Percentiles rank a stretch among this genome's conserved stretches.
Conservation (phyloP, 495 filamentous ascomycete genomes). For the Schizothecium vesticola region DNA sequence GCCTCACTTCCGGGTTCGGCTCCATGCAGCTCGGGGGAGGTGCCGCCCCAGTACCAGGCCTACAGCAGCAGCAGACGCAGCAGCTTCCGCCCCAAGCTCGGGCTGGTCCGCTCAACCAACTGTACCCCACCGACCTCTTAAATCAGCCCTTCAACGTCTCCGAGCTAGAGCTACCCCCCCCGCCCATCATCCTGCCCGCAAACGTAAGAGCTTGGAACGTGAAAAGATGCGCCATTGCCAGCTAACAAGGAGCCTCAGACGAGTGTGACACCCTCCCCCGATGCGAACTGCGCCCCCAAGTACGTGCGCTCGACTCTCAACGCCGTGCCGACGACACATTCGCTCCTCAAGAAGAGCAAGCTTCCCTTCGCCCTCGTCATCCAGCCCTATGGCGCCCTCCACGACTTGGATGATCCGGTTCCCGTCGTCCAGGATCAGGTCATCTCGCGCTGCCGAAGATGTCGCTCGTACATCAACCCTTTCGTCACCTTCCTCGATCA, state of each 20-base stretch:
- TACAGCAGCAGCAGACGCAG: constrained; percentile 40
- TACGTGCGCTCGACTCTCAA: constrained; percentile 95
- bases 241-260: constrained; percentile 53
- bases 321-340: constrained; percentile 83
- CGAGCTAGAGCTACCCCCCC: constrained; percentile 87
- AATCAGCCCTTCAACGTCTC: constrained; percentile 89
- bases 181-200: constrained; percentile 82
- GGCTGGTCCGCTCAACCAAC: constrained; percentile 66
- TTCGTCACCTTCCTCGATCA: constrained; percentile 95
- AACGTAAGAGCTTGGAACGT: constrained; percentile 60
- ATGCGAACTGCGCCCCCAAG: constrained; percentile 88
- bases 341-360: constrained; percentile 90
- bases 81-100: constrained; percentile 48
- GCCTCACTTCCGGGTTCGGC: constrained; percentile 77
- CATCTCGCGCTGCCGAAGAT: constrained; percentile 91
- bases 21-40: constrained; percentile 67
- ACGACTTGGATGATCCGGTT: constrained; percentile 84
- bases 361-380: constrained; percentile 94
- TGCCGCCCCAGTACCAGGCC: constrained; percentile 15
- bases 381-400: constrained; percentile 87
- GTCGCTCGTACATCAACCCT: constrained; percentile 95
- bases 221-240: background rate
- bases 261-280: constrained; percentile 85
- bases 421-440: constrained; percentile 95
- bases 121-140: constrained; percentile 86